Conservation (phyloP, 139 green algal genomes). For the Micromonas pusilla region DNA sequence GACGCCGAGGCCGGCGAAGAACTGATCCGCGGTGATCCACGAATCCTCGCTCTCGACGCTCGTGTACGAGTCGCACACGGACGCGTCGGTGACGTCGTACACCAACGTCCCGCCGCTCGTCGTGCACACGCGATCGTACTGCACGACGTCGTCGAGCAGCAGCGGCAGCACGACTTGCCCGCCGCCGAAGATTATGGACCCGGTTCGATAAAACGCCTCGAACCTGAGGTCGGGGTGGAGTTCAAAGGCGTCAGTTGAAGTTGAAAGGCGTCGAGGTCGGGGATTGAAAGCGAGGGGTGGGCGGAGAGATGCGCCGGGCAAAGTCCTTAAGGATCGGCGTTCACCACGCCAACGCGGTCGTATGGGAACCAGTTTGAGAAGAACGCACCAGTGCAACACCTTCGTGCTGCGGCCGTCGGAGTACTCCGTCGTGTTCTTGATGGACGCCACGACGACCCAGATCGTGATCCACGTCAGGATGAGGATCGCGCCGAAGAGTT, state of each 20-base stretch:
- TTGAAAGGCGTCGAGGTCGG: no score
- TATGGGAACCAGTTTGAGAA: no score
- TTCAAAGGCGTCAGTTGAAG: no score
- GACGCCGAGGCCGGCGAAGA: conserved; percentile 65
- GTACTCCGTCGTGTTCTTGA: conserved; percentile 41
- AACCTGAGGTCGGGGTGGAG: no score
- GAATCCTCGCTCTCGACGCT: conserved; percentile 29
- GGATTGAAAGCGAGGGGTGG: no score
- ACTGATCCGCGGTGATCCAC: conserved; percentile 80
- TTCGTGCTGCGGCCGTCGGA: conserved; percentile 31
- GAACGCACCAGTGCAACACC: conserved; percentile 2
- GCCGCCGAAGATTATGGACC: conserved; percentile 88
- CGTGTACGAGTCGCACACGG: background rate
- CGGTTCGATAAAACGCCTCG: conserved; percentile 76
- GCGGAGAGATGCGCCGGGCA: no score
- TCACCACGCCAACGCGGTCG: no score
- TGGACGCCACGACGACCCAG: conserved; percentile 42
- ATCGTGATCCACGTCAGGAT: conserved; percentile 54
- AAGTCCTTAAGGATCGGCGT: no score
- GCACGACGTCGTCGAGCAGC: conserved; percentile 70
- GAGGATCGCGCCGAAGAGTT: background rate
- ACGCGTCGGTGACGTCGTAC: background rate
- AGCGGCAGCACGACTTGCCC: conserved; percentile 87
- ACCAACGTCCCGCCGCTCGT: background rate
- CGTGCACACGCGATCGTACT: conserved; percentile 31